phyloP scores from a whole-genome alignment of 306 rosid species.

The Prunus mume region DNA sequence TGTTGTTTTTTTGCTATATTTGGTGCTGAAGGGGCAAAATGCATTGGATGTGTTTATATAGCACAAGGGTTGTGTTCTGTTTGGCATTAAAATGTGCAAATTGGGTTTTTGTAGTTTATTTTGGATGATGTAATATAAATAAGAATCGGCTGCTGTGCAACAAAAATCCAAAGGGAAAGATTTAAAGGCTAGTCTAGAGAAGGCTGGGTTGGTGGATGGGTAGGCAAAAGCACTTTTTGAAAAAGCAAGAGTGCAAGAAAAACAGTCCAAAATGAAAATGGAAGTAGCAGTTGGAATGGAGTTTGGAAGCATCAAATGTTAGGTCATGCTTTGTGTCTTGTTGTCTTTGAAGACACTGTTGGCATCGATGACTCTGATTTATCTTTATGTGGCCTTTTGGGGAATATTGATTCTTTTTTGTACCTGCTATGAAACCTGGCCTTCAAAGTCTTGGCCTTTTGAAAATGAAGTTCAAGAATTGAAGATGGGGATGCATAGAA shows the following conservation, averaged over 20 bases:
- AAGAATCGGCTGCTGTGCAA: slow-evolving; percentile 57
- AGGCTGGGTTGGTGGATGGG: slow-evolving; percentile 52
- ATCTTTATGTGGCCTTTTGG: slow-evolving; percentile 30
- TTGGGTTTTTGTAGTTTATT: slow-evolving; percentile 36
- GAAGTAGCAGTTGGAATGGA: slow-evolving; percentile 71
- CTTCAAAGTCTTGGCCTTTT: slow-evolving; percentile 8
- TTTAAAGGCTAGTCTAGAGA: slow-evolving; percentile 52
- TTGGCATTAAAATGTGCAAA: slow-evolving; percentile 12
- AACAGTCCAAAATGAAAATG: slow-evolving; percentile 58
- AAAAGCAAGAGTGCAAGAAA: slow-evolving; percentile 39
- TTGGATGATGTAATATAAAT: slow-evolving; percentile 46
- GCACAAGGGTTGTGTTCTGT: slow-evolving; percentile 35
- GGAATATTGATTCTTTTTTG: slow-evolving; percentile 22
- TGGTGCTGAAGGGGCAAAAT: slow-evolving; percentile 49
- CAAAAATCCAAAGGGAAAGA: slow-evolving; percentile 52
- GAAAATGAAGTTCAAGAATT: slow-evolving; percentile 25
- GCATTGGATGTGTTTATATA: slow-evolving; percentile 32
- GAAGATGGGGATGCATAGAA: slow-evolving; percentile 36
- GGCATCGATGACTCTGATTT: slow-evolving; percentile 18
- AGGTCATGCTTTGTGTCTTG: slow-evolving; percentile 67
- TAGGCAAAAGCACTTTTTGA: slow-evolving; percentile 59
- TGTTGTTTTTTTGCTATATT: slow-evolving; percentile 45
- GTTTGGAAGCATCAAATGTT: slow-evolving; percentile 68
- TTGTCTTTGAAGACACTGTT: slow-evolving; percentile 44
- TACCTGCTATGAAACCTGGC: slow-evolving; percentile 12